These are phyloP conservation scores for Russula sp. DNA, from an alignment of 768 basidiomycete genomes.

Conservation along the genomic window DNA sequence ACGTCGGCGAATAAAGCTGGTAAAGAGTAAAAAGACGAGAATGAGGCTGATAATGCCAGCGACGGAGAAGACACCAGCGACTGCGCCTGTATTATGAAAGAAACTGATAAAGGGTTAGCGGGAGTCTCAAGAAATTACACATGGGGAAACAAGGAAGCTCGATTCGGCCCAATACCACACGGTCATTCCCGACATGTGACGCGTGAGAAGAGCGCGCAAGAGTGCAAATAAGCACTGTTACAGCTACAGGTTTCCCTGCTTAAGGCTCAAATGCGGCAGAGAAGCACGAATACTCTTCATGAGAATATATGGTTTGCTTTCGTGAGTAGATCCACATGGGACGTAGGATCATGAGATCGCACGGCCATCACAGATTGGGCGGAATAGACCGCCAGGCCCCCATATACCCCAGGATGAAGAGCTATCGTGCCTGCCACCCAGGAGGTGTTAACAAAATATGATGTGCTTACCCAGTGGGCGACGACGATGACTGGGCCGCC, in stretches of 20 bases:
- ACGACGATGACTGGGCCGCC: not conserved
- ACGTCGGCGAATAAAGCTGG: slow-evolving; percentile 54
- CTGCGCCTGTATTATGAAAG: slow-evolving; percentile 65
- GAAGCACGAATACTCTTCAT: not conserved
- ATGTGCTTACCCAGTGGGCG: slow-evolving; percentile 23
- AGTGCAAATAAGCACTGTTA: not conserved
- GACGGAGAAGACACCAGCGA: slow-evolving; percentile 65
- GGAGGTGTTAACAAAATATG: not conserved
- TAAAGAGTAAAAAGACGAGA: slow-evolving; percentile 46
- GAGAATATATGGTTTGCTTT: not conserved
- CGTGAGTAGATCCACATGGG: not conserved
- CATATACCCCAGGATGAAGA: not conserved
- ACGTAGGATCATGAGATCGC: not conserved
- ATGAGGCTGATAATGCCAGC: slow-evolving; percentile 57
- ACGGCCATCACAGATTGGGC: not conserved
- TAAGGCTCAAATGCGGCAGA: not conserved
- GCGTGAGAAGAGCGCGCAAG: not conserved
- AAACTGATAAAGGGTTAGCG: slow-evolving; percentile 32
- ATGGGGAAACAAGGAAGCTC: not conserved
- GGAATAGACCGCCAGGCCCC: not conserved
- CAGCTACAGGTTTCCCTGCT: not conserved
- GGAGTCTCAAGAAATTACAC: not conserved
- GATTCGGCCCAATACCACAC: not conserved
- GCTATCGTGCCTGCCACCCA: not conserved
- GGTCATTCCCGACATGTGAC: not conserved